Conservation (phyloP, 2,329 filamentous ascomycete species). For the Aureobasidium uvarum region DNA sequence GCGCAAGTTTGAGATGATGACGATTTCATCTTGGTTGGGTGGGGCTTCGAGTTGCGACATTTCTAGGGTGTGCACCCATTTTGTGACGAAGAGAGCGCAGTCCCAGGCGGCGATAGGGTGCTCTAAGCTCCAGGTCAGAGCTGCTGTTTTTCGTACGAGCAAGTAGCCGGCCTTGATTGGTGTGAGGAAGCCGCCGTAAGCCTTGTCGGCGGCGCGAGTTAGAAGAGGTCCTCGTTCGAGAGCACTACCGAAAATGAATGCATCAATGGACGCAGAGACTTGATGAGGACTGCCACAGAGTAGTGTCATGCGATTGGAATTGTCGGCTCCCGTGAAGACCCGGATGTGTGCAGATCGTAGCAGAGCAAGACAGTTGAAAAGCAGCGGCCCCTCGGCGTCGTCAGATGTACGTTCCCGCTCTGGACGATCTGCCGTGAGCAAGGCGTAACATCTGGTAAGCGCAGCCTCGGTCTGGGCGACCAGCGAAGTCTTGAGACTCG, state of each 20-base stretch:
- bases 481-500: background rate
- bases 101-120: conserved; percentile 31
- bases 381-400: conserved; percentile 36
- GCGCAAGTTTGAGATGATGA: background rate
- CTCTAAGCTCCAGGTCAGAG: conserved; percentile 34
- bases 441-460: conserved; percentile 35
- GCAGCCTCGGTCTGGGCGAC: conserved; percentile 28
- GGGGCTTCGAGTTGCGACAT: background rate
- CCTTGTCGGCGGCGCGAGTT: conserved; percentile 36
- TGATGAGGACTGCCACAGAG: conserved; percentile 34
- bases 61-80: conserved; percentile 24
- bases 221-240: conserved; percentile 34
- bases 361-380: conserved; percentile 40
- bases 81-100: conserved; percentile 22
- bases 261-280: background rate
- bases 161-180: conserved; percentile 34
- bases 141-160: conserved; percentile 35
- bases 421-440: conserved; percentile 21
- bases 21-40: background rate
- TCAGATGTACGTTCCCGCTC: conserved; percentile 30
- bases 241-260: conserved; percentile 28
- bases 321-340: conserved; percentile 35
- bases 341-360: conserved; percentile 39
- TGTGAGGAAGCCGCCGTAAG: conserved; percentile 35
- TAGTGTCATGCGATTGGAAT: conserved; percentile 37